These are phyloP conservation scores for Somion occarium DNA, from an alignment of 1,284 basidiomycete genomes.

Conservation along the genomic window DNA sequence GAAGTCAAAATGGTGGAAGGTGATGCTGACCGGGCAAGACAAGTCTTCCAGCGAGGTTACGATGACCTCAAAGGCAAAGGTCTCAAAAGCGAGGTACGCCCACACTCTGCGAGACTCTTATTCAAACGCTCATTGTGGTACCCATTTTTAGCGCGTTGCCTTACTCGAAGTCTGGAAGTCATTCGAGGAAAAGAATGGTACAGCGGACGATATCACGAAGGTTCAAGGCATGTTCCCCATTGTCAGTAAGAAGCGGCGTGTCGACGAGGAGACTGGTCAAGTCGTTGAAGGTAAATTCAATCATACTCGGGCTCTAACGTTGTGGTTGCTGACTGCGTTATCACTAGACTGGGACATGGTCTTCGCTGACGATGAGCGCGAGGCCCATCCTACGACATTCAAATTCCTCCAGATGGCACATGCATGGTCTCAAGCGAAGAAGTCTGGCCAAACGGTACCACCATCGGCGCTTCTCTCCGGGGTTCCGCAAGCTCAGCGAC, in stretches of 20 bases:
- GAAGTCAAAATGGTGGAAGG: slow-evolving; percentile 66
- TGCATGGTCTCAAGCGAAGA: slow-evolving; percentile 62
- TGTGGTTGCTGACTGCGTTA: neutral
- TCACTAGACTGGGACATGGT: slow-evolving; percentile 85
- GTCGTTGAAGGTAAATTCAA: slow-evolving; percentile 73
- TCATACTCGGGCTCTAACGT: slow-evolving; percentile 29
- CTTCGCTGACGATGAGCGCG: slow-evolving; percentile 92
- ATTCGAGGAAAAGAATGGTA: slow-evolving; percentile 80
- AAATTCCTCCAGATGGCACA: slow-evolving; percentile 93
- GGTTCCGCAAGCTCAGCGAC: slow-evolving; percentile 13
- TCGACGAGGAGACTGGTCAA: slow-evolving; percentile 80
- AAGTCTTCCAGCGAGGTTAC: slow-evolving; percentile 84
- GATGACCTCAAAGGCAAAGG: slow-evolving; percentile 76
- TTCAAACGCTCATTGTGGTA: slow-evolving; percentile 1
- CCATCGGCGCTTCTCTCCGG: slow-evolving; percentile 16
- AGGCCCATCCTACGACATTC: slow-evolving; percentile 88
- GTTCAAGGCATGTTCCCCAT: slow-evolving; percentile 90
- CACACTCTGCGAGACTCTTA: slow-evolving; percentile 7
- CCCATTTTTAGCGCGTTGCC: slow-evolving; percentile 73
- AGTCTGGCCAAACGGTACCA: slow-evolving; percentile 15
- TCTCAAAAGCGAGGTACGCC: slow-evolving; percentile 83
- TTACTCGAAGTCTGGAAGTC: slow-evolving; percentile 91
- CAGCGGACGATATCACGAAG: slow-evolving; percentile 60
- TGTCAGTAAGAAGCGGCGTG: slow-evolving; percentile 81
- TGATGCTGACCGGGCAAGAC: slow-evolving; percentile 65